Percentiles rank a stretch among this genome's conserved stretches.
These are phyloP conservation scores for Hypoxylon sp. DNA, from an alignment of 2,329 filamentous ascomycete species.

Conservation along the genomic window DNA sequence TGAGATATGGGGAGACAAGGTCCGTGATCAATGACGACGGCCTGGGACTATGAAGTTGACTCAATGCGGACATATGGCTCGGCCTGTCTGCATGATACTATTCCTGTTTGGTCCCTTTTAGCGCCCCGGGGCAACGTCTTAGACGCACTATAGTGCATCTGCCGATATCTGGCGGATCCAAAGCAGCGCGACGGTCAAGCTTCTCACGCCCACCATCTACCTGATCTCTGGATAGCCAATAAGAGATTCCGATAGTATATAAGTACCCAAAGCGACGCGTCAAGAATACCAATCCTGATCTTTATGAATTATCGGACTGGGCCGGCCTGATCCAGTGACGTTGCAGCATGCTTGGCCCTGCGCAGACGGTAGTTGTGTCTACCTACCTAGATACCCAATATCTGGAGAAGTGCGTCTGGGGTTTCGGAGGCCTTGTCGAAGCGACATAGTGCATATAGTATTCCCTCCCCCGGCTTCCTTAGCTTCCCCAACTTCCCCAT, in stretches of 20 bases:
- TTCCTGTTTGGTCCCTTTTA: conserved; percentile 11
- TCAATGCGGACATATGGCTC: conserved; percentile 1
- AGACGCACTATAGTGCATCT: conserved; percentile 11
- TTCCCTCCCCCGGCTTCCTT: background rate
- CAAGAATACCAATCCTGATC: conserved; percentile 10
- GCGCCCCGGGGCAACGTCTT: conserved; percentile 13
- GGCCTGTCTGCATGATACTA: conserved; percentile 17
- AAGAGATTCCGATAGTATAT: background rate
- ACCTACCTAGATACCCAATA: too few relatives aligned
- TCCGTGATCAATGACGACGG: conserved; percentile 13
- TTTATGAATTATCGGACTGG: conserved; percentile 3
- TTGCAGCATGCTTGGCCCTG: conserved; percentile 4
- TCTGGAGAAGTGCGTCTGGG: conserved; percentile 28
- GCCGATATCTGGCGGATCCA: conserved; percentile 15
- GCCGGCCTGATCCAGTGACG: background rate
- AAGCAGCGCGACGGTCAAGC: conserved; percentile 6
- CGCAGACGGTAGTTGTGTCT: background rate
- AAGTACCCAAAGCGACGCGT: conserved; percentile 21
- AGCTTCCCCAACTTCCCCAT: conserved; percentile 21
- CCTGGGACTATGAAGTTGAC: background rate
- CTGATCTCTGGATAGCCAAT: conserved; percentile 1
- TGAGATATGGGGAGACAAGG: conserved; percentile 15
- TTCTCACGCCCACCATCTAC: background rate
- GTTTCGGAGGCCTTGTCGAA: conserved; percentile 16
- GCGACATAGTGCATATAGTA: conserved; percentile 5